Evolutionary conservation across 345 rosid species (phyloP).

Genomic region (Melaleuca alternifolia): DNA sequence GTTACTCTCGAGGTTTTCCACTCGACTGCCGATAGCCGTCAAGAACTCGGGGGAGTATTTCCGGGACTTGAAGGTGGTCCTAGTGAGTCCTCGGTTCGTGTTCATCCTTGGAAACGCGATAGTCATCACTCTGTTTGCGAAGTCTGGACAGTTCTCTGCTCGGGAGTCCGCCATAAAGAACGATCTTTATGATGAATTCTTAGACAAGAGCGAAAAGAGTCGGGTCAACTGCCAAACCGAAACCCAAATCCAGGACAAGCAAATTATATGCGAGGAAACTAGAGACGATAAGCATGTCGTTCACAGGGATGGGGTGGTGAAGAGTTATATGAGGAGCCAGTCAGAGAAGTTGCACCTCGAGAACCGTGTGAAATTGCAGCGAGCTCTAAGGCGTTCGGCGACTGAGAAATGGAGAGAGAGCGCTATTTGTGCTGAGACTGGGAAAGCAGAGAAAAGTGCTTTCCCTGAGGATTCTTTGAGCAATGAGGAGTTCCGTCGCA

Average conservation of each 20-base stretch:
- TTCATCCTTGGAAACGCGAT: conserved; percentile 76
- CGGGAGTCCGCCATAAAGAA: conserved; percentile 18
- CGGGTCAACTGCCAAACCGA: conserved; percentile 3
- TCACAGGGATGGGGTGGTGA: conserved; percentile 1
- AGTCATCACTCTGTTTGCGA: conserved; percentile 57
- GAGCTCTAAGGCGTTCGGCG: conserved; percentile 30
- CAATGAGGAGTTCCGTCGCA: conserved; percentile 58
- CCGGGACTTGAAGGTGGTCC: conserved; percentile 29
- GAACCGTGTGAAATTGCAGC: conserved; percentile 9
- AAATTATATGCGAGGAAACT: conserved; percentile 9
- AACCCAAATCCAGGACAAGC: conserved; percentile 20
- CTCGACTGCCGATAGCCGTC: conserved; percentile 39
- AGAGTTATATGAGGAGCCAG: conserved; percentile 33
- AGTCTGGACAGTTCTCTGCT: conserved; percentile 45
- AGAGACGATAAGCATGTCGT: neutral
- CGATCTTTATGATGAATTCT: conserved; percentile 24
- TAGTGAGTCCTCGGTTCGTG: conserved; percentile 61
- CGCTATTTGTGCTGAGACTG: neutral
- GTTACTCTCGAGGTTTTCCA: conserved; percentile 46
- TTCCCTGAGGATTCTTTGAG: conserved; percentile 55
- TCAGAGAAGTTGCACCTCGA: conserved; percentile 28
- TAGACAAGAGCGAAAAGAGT: conserved; percentile 34
- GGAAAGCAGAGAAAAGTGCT: conserved; percentile 11
- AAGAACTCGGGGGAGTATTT: conserved; percentile 51
- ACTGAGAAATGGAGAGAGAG: conserved; percentile 33